Base-by-base conservation (phyloP, 2,329 filamentous ascomycete genomes). In the Fusarium xyrophilum region DNA sequence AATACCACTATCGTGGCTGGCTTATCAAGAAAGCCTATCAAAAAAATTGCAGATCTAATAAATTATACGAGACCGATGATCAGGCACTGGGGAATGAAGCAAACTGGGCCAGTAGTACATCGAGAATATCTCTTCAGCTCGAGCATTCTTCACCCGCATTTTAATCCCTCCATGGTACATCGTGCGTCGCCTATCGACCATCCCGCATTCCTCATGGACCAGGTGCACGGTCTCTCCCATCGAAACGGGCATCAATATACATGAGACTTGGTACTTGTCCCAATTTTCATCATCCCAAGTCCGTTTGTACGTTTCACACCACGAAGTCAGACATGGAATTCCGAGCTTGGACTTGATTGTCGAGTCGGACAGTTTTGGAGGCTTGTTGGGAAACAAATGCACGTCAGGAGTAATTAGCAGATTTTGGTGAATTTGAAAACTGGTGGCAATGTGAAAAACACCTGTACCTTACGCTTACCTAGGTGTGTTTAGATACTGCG, bases 1-100 rank as follows among this genome's bases (percentile, higher is more conserved):
- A 62, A 39, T 54, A 32, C 25, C 43, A 38, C 50, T n/a, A 13
- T 56, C 43, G 50, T 67, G 51, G 47, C 48, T 63, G 60, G 40
- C 27, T 17, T 39, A 36, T 44, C 23, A 39, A 44, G 32, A 7
- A 25, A 25, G 27, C 19, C 7, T 21, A 7, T 48, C 17, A 28
- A 46, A 54, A n/a, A 23, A n/a, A 17, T 32, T 11, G 19, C 21
- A 19, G 12, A 28, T 33, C 17, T 12, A 8, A 27, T 38, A 21
- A 33, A 15, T 7, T 33, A n/a, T n/a, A 38, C 56, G 25, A 53
- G 59, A 21, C 33, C 10, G 19, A 54, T 7, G 21, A 12, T 27
- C 17, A 21, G 28, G 28, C 32, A 10, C 36, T n/a, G 28, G 19
- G 23, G 21, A 15, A 25, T 46, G 28, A 23, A 25, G 30, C n/a